Evolutionary conservation across 2,329 filamentous ascomycete species (phyloP).

Genomic region (Colletotrichum sojae): DNA sequence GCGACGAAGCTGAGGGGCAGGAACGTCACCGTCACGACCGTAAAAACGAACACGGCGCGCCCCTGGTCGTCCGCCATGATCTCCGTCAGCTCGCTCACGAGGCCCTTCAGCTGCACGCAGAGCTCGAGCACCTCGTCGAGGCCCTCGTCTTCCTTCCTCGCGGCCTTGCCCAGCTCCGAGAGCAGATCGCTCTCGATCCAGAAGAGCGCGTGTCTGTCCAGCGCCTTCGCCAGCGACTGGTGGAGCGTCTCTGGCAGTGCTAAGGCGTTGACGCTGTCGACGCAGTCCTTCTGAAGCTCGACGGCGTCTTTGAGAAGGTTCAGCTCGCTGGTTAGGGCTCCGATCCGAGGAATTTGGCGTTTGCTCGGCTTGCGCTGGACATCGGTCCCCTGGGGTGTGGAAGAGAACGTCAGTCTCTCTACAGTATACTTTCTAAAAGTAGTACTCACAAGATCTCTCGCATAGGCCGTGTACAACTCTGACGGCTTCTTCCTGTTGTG

Average conservation of each 20-base stretch:
- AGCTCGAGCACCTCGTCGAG: constrained; percentile 17
- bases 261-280: constrained; percentile 3
- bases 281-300: constrained; percentile 12
- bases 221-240: background rate
- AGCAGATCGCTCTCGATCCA: constrained; percentile 5
- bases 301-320: constrained; percentile 20
- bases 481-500: constrained; percentile 20
- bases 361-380: constrained; percentile 22
- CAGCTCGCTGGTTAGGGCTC: constrained; percentile 28
- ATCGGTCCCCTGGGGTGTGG: constrained; percentile 20
- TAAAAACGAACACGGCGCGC: constrained; percentile 50
- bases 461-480: constrained; percentile 27
- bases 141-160: constrained; percentile 10
- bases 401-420: background rate
- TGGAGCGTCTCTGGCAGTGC: constrained; percentile 13
- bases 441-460: constrained; percentile 22
- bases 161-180: background rate
- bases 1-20: constrained; percentile 50
- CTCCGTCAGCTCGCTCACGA: constrained; percentile 32
- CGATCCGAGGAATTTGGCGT: constrained; percentile 17
- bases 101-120: background rate
- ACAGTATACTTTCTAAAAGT: background rate
- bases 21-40: constrained; percentile 49
- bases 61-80: constrained; percentile 45
- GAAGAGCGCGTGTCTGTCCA: constrained; percentile 6